A percentile compares a stretch with the other conserved stretches of the same genome.
Conservation (phyloP, 768 basidiomycete genomes). For the Vishniacozyma victoriae region DNA sequence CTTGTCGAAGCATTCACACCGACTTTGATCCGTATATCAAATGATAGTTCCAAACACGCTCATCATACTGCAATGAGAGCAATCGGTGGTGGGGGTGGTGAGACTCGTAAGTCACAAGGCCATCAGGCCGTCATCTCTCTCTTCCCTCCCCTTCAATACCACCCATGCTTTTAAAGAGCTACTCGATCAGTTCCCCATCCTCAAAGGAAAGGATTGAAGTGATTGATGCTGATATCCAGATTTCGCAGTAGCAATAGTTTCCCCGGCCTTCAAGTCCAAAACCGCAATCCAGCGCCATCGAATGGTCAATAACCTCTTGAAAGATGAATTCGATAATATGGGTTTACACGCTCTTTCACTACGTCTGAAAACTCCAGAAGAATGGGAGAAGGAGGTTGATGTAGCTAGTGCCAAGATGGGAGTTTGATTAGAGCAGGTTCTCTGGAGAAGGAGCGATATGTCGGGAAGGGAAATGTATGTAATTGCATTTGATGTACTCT, state of each 20-base stretch:
- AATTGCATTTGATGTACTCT: background rate
- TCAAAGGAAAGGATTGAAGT: too few species aligned
- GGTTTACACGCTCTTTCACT: conserved; percentile 51
- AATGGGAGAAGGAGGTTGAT: conserved; percentile 44
- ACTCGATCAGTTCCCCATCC: too few species aligned
- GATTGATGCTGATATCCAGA: conserved; percentile 28
- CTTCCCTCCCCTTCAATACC: too few species aligned
- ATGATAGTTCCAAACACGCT: conserved; percentile 48
- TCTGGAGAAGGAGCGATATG: too few species aligned
- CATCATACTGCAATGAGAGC: conserved; percentile 50
- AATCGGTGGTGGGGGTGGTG: conserved; percentile 47
- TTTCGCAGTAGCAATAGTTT: conserved; percentile 41
- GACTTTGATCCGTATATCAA: conserved; percentile 42
- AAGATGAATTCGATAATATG: conserved; percentile 48
- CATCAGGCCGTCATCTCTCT: too few species aligned
- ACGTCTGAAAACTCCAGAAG: conserved; percentile 47
- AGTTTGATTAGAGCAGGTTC: too few species aligned
- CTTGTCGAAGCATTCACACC: conserved; percentile 46
- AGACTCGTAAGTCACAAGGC: conserved; percentile 46
- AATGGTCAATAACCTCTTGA: conserved; percentile 48
- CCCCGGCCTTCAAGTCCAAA: conserved; percentile 38
- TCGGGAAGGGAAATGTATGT: background rate
- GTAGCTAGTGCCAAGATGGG: conserved; percentile 5
- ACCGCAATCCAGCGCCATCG: conserved; percentile 48
- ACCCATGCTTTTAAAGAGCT: too few species aligned